phyloP scores from a whole-genome alignment of 2,329 filamentous ascomycete species.

The Ophiocordyceps camponoti-saundersi region DNA sequence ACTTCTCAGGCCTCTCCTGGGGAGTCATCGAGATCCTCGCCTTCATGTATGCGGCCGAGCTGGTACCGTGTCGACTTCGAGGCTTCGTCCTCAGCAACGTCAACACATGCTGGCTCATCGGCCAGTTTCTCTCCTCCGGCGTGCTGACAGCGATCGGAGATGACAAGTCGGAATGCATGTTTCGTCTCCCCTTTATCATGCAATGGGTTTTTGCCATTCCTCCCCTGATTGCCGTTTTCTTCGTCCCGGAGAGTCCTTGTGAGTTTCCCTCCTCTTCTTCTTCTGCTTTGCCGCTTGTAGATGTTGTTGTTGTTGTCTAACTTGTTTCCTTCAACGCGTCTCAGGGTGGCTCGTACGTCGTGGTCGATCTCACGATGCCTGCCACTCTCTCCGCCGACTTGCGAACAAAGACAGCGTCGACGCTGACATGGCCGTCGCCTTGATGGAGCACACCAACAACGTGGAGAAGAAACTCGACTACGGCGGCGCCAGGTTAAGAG shows the following conservation, averaged over 20 bases:
- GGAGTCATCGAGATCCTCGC: constrained; percentile 33
- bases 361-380: constrained; percentile 18
- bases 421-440: constrained; percentile 28
- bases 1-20: constrained; percentile 28
- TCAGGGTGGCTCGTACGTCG: constrained; percentile 30
- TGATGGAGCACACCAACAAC: constrained; percentile 37
- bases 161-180: constrained; percentile 26
- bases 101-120: constrained; percentile 41
- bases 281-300: not conserved
- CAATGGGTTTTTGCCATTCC: constrained; percentile 36
- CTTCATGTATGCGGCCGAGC: constrained; percentile 35
- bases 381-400: constrained; percentile 22
- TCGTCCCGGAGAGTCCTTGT: constrained; percentile 25
- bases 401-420: constrained; percentile 21
- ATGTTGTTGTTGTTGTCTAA: not conserved
- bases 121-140: constrained; percentile 31
- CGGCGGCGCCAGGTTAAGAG: constrained; percentile 24
- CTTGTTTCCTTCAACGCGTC: too few species aligned
- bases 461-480: constrained; percentile 24
- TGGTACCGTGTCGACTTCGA: constrained; percentile 32
- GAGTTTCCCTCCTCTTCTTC: constrained; percentile 10
- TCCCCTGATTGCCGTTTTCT: constrained; percentile 23
- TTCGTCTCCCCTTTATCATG: constrained; percentile 30
- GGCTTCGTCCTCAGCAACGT: constrained; percentile 21
- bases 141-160: constrained; percentile 25